A percentile compares a stretch with the other conserved stretches of the same genome.
phyloP scores from a whole-genome alignment of 306 rosid genomes.

The Phaseolus lunatus region DNA sequence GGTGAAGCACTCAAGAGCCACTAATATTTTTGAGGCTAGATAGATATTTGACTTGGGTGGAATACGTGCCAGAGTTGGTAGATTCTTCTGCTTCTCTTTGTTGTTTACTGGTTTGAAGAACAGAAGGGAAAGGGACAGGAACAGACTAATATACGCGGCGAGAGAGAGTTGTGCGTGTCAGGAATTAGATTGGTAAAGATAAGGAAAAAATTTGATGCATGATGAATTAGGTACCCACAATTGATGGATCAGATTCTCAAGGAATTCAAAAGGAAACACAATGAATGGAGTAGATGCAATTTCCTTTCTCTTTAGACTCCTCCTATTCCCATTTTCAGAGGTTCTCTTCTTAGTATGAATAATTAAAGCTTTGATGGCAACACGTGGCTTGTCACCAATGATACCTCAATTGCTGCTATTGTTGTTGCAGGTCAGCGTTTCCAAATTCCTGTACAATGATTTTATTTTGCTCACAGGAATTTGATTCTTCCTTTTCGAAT shows the following conservation, averaged over 20 bases:
- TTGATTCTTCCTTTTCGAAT: slow-evolving; percentile 47
- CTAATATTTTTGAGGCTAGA: background rate
- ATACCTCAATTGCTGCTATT: slow-evolving; percentile 16
- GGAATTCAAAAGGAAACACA: slow-evolving; percentile 51
- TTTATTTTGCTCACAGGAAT: slow-evolving; percentile 45
- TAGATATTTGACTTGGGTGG: slow-evolving; percentile 32
- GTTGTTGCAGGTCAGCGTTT: slow-evolving; percentile 45
- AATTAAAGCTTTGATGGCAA: slow-evolving; percentile 41
- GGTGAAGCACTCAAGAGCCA: slow-evolving; percentile 36
- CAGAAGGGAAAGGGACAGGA: background rate
- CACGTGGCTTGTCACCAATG: slow-evolving; percentile 52
- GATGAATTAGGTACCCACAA: slow-evolving; percentile 50
- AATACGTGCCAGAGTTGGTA: slow-evolving; percentile 18
- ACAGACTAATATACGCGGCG: slow-evolving; percentile 49
- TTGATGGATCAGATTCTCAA: slow-evolving; percentile 59
- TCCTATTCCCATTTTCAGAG: slow-evolving; percentile 44
- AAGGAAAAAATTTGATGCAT: slow-evolving; percentile 33
- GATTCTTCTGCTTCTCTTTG: slow-evolving; percentile 34
- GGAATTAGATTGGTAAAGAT: slow-evolving; percentile 27
- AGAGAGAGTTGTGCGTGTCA: slow-evolving; percentile 28
- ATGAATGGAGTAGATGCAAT: slow-evolving; percentile 54
- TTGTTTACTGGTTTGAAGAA: slow-evolving; percentile 20
- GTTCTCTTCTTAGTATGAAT: slow-evolving; percentile 42
- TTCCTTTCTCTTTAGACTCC: slow-evolving; percentile 34
- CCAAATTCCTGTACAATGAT: slow-evolving; percentile 46